These are phyloP conservation scores for Erythrobasidium hasegawianum DNA, from an alignment of 1,284 basidiomycete genomes.

Conservation along the genomic window DNA sequence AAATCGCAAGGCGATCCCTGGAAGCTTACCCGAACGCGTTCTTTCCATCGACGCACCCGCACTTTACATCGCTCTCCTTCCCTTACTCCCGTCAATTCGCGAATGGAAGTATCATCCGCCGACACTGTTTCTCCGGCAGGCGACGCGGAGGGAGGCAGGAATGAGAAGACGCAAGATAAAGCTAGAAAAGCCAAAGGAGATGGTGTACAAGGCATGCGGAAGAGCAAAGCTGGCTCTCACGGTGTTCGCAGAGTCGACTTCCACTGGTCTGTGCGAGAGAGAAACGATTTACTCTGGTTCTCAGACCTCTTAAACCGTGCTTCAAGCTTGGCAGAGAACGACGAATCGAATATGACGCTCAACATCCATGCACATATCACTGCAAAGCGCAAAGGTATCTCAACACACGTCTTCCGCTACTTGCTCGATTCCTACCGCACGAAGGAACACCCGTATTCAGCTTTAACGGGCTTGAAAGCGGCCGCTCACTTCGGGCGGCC, in stretches of 20 bases:
- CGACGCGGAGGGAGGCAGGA: too few relatives aligned
- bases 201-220: slow-evolving; percentile 42
- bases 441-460: slow-evolving; percentile 10
- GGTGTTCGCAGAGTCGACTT: slow-evolving; percentile 18
- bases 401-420: slow-evolving; percentile 21
- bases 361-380: slow-evolving; percentile 25
- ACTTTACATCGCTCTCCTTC: neutral
- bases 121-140: too few relatives aligned
- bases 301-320: slow-evolving; percentile 22
- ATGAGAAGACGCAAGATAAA: slow-evolving; percentile 35
- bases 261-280: slow-evolving; percentile 20
- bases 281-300: slow-evolving; percentile 18
- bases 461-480: slow-evolving; percentile 12
- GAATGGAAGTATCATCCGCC: too few relatives aligned
- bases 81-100: neutral
- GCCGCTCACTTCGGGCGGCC: slow-evolving; percentile 17
- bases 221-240: slow-evolving; percentile 33
- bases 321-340: neutral
- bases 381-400: slow-evolving; percentile 10
- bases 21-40: slow-evolving; percentile 18
- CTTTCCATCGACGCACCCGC: neutral
- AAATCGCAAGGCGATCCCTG: slow-evolving; percentile 17
- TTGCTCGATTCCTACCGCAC: slow-evolving; percentile 16
- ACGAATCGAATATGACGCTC: slow-evolving; percentile 10
- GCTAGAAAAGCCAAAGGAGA: slow-evolving; percentile 42